Percentiles rank a stretch among this genome's conserved stretches.
These are phyloP conservation scores for Neurospora cerealis DNA, from an alignment of 495 filamentous ascomycete species.

Conservation along the genomic window DNA sequence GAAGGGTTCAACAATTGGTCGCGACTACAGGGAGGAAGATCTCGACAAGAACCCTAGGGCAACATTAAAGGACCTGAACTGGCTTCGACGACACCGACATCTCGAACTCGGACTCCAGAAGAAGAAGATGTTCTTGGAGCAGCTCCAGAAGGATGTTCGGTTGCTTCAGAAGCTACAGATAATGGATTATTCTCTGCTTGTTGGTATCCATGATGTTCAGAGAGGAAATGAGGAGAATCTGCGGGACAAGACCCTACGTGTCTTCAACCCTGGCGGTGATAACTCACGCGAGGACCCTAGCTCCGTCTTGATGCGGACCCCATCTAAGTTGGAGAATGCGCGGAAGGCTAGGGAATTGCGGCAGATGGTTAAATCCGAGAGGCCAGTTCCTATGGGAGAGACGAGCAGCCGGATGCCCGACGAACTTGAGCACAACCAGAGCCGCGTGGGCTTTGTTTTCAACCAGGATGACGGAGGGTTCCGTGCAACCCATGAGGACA, in stretches of 20 bases:
- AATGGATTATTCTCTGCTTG: slow-evolving; percentile 96
- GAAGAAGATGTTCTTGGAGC: slow-evolving; percentile 74
- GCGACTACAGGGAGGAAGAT: slow-evolving; percentile 83
- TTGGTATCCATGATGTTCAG: slow-evolving; percentile 85
- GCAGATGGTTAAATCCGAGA: slow-evolving; percentile 84
- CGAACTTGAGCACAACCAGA: slow-evolving; percentile 55
- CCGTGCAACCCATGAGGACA: slow-evolving; percentile 84
- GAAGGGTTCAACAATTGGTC: slow-evolving; percentile 93
- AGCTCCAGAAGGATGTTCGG: slow-evolving; percentile 78
- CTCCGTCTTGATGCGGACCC: slow-evolving; percentile 72
- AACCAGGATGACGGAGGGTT: slow-evolving; percentile 93
- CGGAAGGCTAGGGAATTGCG: slow-evolving; percentile 86
- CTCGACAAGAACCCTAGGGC: slow-evolving; percentile 82
- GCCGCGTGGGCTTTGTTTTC: slow-evolving; percentile 52
- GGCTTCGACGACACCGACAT: slow-evolving; percentile 76
- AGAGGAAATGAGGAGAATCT: slow-evolving; percentile 93
- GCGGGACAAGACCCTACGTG: slow-evolving; percentile 85
- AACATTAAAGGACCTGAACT: slow-evolving; percentile 94
- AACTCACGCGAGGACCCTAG: slow-evolving; percentile 43
- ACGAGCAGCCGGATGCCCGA: slow-evolving; percentile 82
- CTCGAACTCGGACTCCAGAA: slow-evolving; percentile 83
- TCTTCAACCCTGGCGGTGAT: slow-evolving; percentile 86
- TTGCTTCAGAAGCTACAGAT: slow-evolving; percentile 81
- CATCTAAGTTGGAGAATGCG: slow-evolving; percentile 86
- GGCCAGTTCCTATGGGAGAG: slow-evolving; percentile 82